A percentile compares a stretch with the other conserved stretches of the same genome.
These are phyloP conservation scores for Periconia macrospinosa DNA, from an alignment of 2,329 filamentous ascomycete species.

Conservation along the genomic window DNA sequence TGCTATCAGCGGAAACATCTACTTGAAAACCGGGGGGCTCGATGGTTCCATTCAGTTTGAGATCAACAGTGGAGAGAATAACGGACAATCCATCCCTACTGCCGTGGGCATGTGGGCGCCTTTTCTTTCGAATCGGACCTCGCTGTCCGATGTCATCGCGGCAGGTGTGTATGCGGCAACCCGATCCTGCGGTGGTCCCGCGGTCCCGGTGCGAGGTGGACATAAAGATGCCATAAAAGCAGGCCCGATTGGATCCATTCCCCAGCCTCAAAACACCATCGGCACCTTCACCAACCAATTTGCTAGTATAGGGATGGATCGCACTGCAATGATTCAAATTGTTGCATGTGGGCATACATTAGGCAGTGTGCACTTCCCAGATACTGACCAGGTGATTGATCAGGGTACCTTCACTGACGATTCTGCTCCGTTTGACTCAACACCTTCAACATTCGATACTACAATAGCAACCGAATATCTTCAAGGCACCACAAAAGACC, in stretches of 20 bases:
- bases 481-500: constrained; percentile 56
- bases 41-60: constrained; percentile 66
- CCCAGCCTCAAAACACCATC: constrained; percentile 59
- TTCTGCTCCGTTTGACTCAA: constrained; percentile 52
- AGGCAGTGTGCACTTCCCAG: constrained; percentile 59
- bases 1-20: constrained; percentile 57
- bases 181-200: constrained; percentile 61
- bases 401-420: constrained; percentile 49
- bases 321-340: constrained; percentile 61
- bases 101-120: constrained; percentile 52
- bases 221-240: constrained; percentile 56
- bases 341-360: constrained; percentile 65
- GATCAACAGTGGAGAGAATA: constrained; percentile 58
- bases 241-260: constrained; percentile 55
- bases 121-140: constrained; percentile 55
- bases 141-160: constrained; percentile 62
- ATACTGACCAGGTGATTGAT: constrained; percentile 59
- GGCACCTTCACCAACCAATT: constrained; percentile 59
- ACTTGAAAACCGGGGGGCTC: constrained; percentile 55
- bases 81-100: constrained; percentile 55
- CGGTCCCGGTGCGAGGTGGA: constrained; percentile 57
- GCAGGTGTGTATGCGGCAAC: constrained; percentile 61
- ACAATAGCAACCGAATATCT: constrained; percentile 61
- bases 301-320: constrained; percentile 59
- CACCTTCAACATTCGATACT: constrained; percentile 56